Percentiles rank a stretch among this genome's conserved stretches.
Conservation (phyloP, 352 stramenopile species). For the Globisporangium mamillatum region DNA sequence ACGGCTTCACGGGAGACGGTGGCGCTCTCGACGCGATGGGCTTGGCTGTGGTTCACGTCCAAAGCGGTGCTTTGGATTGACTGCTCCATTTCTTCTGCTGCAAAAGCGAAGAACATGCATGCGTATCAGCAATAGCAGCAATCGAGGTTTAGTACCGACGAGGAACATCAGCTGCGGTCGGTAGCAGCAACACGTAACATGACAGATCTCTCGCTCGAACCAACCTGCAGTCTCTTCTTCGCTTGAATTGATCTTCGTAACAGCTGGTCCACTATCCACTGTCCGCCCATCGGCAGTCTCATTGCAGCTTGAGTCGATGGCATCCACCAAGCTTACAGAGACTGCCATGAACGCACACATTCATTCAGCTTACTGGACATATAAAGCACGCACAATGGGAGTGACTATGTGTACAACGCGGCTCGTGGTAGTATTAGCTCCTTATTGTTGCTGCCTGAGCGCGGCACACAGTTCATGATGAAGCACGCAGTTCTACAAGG, state of each 20-base stretch:
- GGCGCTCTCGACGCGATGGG: slow-evolving; percentile 28
- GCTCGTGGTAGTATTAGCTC: no score
- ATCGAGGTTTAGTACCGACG: not conserved
- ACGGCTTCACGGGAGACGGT: slow-evolving; percentile 41
- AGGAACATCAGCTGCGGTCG: not conserved
- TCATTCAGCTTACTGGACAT: no score
- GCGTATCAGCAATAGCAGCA: not conserved
- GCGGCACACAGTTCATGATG: not conserved
- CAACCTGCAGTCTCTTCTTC: not conserved
- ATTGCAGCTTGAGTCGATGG: no score
- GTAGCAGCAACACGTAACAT: not conserved
- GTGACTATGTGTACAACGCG: no score
- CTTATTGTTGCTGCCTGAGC: no score
- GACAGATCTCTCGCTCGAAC: not conserved
- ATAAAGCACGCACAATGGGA: no score
- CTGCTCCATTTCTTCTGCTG: not conserved
- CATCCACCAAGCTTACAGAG: no score
- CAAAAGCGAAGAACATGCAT: not conserved
- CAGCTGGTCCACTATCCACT: no score
- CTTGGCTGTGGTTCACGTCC: slow-evolving; percentile 12
- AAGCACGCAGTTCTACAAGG: not conserved
- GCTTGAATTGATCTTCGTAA: no score
- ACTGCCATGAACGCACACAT: no score
- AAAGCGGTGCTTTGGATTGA: not conserved
- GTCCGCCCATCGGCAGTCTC: no score